phyloP scores from a whole-genome alignment of 495 filamentous ascomycete species.

The Podospora bellae-mahoneyi region DNA sequence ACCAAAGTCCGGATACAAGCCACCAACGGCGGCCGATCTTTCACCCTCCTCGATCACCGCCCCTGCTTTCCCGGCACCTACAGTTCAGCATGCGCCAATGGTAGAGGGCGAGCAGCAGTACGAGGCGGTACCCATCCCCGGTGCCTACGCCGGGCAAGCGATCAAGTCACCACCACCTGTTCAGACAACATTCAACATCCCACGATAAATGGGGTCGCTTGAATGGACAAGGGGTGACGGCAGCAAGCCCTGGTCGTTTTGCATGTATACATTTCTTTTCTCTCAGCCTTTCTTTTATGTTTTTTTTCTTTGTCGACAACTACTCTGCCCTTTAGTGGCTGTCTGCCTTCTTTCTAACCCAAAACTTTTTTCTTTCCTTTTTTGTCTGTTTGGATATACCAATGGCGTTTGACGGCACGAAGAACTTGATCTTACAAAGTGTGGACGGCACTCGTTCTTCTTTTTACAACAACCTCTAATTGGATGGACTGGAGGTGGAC shows the following conservation, averaged over 20 bases:
- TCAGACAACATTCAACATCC: constrained; percentile 39
- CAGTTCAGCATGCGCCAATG: constrained; percentile 48
- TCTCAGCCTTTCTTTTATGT: constrained; percentile 22
- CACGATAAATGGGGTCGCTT: constrained; percentile 15
- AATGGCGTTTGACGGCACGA: constrained; percentile 29
- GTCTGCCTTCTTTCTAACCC: constrained; percentile 6
- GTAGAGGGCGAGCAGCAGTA: constrained; percentile 64
- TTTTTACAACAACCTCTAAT: background rate
- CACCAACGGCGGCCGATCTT: constrained; percentile 28
- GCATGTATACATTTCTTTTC: constrained; percentile 23
- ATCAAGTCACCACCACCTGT: constrained; percentile 43
- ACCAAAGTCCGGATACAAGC: constrained; percentile 58
- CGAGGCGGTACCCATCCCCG: constrained; percentile 64
- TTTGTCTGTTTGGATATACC: constrained; percentile 24
- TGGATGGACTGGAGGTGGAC: background rate
- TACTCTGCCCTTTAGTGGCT: constrained; percentile 22
- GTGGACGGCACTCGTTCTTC: background rate
- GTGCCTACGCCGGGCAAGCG: constrained; percentile 53
- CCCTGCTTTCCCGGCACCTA: constrained; percentile 21
- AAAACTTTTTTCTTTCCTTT: constrained; percentile 15
- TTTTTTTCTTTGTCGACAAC: constrained; percentile 13
- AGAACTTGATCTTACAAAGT: constrained; percentile 9
- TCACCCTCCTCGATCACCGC: constrained; percentile 17
- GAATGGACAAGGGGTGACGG: background rate
- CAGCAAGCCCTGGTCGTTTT: constrained; percentile 5